Evolutionary conservation across 192 early-diverging fungal genomes (phyloP).

Genomic region (Backusella mclennaniae): DNA sequence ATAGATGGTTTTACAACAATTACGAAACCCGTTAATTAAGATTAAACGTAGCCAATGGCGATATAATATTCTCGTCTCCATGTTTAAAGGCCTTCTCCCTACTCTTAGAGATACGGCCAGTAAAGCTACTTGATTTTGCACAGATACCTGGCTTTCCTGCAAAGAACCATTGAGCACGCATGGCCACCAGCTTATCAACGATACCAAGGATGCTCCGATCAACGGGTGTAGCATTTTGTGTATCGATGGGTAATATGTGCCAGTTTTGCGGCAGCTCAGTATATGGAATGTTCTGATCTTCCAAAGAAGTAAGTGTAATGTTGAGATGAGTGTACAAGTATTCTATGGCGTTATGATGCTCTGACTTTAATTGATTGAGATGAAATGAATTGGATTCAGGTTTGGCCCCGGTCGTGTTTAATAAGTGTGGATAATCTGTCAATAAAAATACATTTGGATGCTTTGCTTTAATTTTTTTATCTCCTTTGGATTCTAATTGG

Average conservation of each 20-base stretch:
- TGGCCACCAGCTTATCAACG: conserved; percentile 38
- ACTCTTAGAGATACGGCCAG: conserved; percentile 25
- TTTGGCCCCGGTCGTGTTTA: conserved; percentile 19
- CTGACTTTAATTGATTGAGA: conserved; percentile 14
- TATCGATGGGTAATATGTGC: conserved; percentile 23
- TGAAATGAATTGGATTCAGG: conserved; percentile 39
- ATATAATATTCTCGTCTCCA: conserved; percentile 11
- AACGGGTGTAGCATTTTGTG: neutral
- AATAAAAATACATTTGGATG: conserved; percentile 31
- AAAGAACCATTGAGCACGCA: conserved; percentile 37
- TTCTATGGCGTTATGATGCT: conserved; percentile 35
- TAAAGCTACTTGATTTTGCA: conserved; percentile 30
- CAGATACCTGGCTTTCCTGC: conserved; percentile 29
- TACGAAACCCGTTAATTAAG: neutral
- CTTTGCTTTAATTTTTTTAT: neutral
- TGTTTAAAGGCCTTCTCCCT: conserved; percentile 8
- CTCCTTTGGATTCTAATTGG: neutral
- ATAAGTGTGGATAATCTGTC: conserved; percentile 43
- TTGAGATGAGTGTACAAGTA: conserved; percentile 31
- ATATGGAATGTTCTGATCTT: conserved; percentile 17
- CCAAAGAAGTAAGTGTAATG: conserved; percentile 25
- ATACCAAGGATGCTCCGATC: conserved; percentile 29
- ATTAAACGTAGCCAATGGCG: conserved; percentile 11
- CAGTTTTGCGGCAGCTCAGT: conserved; percentile 24
- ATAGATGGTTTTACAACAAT: neutral